phyloP scores from a whole-genome alignment of 306 rosid genomes.

The Betula pendula region DNA sequence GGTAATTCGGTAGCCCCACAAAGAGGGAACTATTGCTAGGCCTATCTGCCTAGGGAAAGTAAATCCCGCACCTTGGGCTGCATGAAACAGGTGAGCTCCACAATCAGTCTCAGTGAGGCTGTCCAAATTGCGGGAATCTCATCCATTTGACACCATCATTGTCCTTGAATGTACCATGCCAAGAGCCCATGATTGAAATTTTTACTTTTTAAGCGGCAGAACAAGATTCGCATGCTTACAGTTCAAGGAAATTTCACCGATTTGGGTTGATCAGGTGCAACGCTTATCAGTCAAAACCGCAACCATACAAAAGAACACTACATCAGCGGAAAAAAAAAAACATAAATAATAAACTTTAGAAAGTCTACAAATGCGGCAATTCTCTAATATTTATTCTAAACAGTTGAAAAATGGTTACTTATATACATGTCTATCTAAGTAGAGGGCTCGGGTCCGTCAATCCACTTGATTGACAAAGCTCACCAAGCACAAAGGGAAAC shows the following conservation, averaged over 20 bases:
- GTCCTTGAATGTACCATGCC: not conserved
- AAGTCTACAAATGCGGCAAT: not conserved
- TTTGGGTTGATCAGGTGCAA: not conserved
- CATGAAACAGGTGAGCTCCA: too few relatives aligned
- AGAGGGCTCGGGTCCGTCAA: constrained; percentile 1
- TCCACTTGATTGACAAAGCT: constrained; percentile 4
- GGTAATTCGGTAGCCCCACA: too few relatives aligned
- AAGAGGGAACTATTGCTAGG: too few relatives aligned
- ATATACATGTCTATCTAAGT: not conserved
- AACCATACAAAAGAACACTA: not conserved
- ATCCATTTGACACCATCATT: not conserved
- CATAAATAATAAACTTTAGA: not conserved
- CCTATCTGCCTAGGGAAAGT: too few relatives aligned
- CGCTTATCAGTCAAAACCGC: not conserved
- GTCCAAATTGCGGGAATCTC: too few relatives aligned
- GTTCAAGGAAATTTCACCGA: not conserved
- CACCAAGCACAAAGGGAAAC: not conserved
- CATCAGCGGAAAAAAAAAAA: not conserved
- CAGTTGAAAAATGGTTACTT: not conserved
- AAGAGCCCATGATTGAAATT: not conserved
- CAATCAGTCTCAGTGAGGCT: too few relatives aligned
- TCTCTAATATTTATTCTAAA: not conserved
- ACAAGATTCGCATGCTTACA: not conserved
- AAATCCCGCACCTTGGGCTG: too few relatives aligned
- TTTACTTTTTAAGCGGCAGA: not conserved